Evolutionary conservation across 495 filamentous ascomycete species (phyloP).

Genomic region (Xylaria castorea): DNA sequence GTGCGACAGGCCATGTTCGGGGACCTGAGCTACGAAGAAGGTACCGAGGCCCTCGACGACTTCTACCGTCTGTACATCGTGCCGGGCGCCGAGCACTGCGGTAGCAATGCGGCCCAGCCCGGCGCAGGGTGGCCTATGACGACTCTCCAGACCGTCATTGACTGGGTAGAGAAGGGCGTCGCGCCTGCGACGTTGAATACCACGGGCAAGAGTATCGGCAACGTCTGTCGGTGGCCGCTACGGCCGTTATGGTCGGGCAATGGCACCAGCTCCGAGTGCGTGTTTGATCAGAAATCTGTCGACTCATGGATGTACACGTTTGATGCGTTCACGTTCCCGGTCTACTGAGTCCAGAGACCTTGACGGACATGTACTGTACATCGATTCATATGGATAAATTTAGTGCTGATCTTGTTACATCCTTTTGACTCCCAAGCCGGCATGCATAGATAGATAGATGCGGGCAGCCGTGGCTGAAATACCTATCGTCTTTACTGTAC

Average conservation of each 20-base stretch:
- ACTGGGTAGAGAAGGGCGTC: conserved; percentile 59
- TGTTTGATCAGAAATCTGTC: conserved; percentile 50
- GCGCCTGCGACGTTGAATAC: conserved; percentile 48
- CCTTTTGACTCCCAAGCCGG: no score
- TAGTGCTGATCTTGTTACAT: background rate
- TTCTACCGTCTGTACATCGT: conserved; percentile 62
- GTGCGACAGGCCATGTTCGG: conserved; percentile 60
- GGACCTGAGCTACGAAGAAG: conserved; percentile 39
- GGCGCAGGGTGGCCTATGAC: conserved; percentile 53
- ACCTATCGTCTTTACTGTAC: background rate
- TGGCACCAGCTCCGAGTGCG: conserved; percentile 47
- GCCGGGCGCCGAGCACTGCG: conserved; percentile 60
- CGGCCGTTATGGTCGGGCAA: conserved; percentile 51
- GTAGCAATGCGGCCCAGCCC: conserved; percentile 46
- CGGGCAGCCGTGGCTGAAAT: background rate
- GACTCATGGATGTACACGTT: conserved; percentile 47
- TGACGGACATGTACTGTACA: background rate
- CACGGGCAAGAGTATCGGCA: conserved; percentile 49
- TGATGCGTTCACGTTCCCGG: conserved; percentile 32
- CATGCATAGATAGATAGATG: background rate
- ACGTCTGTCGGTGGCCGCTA: conserved; percentile 56
- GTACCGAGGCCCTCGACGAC: conserved; percentile 48
- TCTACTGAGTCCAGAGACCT: conserved; percentile 23
- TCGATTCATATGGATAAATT: background rate
- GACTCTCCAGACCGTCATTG: conserved; percentile 52